A percentile compares a stretch with the other conserved stretches of the same genome.
phyloP scores from a whole-genome alignment of 1,139 yeast species.

The Casaregolazyma suthepensis region DNA sequence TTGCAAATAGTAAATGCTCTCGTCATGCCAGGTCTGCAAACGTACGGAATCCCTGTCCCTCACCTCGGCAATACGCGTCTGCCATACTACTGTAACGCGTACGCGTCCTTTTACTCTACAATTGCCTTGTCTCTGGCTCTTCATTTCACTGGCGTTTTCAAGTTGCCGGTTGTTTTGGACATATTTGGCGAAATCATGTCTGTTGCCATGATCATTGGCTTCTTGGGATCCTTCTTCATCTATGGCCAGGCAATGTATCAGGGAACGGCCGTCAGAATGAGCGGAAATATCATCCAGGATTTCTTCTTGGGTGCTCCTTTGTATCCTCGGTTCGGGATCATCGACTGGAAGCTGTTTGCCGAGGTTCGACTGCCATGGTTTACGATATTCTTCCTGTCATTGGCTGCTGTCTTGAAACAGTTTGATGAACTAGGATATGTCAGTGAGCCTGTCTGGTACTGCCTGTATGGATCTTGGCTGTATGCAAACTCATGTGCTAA shows the following conservation, averaged over 20 bases:
- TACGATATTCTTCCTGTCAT: constrained; percentile 70
- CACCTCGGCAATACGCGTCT: constrained; percentile 75
- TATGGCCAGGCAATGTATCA: constrained; percentile 48
- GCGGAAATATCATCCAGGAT: constrained; percentile 87
- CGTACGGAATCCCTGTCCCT: constrained; percentile 85
- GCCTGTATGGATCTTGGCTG: constrained; percentile 82
- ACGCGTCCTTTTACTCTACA: constrained; percentile 71
- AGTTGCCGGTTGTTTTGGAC: constrained; percentile 66
- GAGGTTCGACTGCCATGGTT: constrained; percentile 98
- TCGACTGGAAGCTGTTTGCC: constrained; percentile 93
- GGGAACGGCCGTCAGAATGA: constrained; percentile 67
- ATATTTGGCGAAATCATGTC: constrained; percentile 90
- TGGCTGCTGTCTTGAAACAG: constrained; percentile 73
- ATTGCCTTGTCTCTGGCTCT: constrained; percentile 51
- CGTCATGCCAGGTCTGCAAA: constrained; percentile 91
- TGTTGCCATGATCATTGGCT: constrained; percentile 76
- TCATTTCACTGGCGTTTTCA: constrained; percentile 70
- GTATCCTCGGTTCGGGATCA: constrained; percentile 88
- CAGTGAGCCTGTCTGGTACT: constrained; percentile 66
- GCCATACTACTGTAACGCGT: constrained; percentile 91
- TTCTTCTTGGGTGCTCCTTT: constrained; percentile 96
- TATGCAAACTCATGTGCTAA: constrained; percentile 96
- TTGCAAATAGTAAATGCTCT: constrained; percentile 71
- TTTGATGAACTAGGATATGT: constrained; percentile 74
- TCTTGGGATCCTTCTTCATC: constrained; percentile 60